Percentiles rank a stretch among this genome's conserved stretches.
Evolutionary conservation across 768 basidiomycete genomes (phyloP).

Genomic region (Leucogyrophana mollusca): DNA sequence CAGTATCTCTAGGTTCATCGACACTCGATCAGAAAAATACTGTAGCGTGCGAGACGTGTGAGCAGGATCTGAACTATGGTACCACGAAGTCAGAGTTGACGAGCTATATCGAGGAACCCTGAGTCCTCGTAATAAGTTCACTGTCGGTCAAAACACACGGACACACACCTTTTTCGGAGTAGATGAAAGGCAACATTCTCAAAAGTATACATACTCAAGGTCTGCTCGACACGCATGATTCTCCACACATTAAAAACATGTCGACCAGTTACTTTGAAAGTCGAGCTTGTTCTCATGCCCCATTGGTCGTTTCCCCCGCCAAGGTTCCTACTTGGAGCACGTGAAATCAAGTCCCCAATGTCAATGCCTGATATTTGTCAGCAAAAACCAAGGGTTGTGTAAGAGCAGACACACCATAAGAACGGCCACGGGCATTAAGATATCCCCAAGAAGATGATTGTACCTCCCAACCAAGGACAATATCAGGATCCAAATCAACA

Average conservation of each 20-base stretch:
- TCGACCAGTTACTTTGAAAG: constrained; percentile 81
- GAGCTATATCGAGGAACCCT: constrained; percentile 78
- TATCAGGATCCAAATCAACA: constrained; percentile 82
- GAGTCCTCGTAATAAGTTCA: constrained; percentile 6
- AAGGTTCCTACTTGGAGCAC: constrained; percentile 55
- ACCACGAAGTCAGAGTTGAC: constrained; percentile 67
- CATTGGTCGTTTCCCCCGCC: constrained; percentile 57
- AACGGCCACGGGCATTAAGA: constrained; percentile 61
- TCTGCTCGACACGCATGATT: constrained; percentile 83
- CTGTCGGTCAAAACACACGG: neutral
- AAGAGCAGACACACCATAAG: constrained; percentile 46
- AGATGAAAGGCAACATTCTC: constrained; percentile 88
- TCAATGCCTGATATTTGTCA: constrained; percentile 57
- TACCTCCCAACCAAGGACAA: constrained; percentile 90
- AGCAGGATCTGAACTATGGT: constrained; percentile 52
- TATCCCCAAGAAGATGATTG: constrained; percentile 92
- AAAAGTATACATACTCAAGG: constrained; percentile 77
- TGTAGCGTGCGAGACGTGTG: constrained; percentile 55
- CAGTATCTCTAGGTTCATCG: constrained; percentile 74
- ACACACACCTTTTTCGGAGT: constrained; percentile 64
- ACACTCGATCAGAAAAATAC: constrained; percentile 64
- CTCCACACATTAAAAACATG: constrained; percentile 94
- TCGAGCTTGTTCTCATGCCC: constrained; percentile 72
- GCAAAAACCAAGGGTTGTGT: neutral
- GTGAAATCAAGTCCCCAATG: constrained; percentile 68